Evolutionary conservation across 345 rosid genomes (phyloP), one percentile per base, ranked within the genome.

Genomic region (Citrus inodora): DNA sequence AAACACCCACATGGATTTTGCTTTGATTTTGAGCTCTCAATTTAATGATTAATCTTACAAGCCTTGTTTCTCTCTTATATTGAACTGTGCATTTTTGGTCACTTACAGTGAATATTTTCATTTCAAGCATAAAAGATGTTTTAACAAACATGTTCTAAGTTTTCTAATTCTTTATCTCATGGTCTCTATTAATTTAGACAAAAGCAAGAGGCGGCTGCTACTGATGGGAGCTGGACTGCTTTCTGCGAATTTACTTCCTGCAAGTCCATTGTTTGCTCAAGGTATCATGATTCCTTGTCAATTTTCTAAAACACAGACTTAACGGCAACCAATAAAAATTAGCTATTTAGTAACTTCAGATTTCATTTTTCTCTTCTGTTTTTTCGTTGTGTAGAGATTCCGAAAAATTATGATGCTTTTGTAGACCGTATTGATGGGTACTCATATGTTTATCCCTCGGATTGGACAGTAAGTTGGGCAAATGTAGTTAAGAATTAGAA

Each of bases 381-480:
- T 14, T 14, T 30, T 75, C 24, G 42, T 67, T 80, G n/a, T 80
- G 79, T 79, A 95, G 98, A 88, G 84, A 72, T 89, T 48, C 96
- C 94, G 28, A 81, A 87, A 81, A 88, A 75, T 63, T 95, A 86
- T 67, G 11, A 62, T 10, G 81, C 97, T 76, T 95, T 90, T 75
- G 92, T 92, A 30, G 96, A 95, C 78, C 58, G 37, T 27, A 42
- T 63, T 53, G 98, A 95, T 53, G 97, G 98, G 3, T 95, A 95
- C 85, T 88, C 99, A 3, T 95, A 93, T 70, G 83, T 82, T 80
- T 93, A 92, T 83, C 99, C 97, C 75, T 85, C 94, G 69, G 98
- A 95, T 83, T 93, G 99, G 98, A 90, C 88, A 78, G 97, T 93
- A 88, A 82, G 94, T 85, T 75, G 9, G 51, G 59, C 16, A 55